These are phyloP conservation scores for Gentiana macrophylla DNA, from an alignment of 257 asterid species.

Conservation along the genomic window DNA sequence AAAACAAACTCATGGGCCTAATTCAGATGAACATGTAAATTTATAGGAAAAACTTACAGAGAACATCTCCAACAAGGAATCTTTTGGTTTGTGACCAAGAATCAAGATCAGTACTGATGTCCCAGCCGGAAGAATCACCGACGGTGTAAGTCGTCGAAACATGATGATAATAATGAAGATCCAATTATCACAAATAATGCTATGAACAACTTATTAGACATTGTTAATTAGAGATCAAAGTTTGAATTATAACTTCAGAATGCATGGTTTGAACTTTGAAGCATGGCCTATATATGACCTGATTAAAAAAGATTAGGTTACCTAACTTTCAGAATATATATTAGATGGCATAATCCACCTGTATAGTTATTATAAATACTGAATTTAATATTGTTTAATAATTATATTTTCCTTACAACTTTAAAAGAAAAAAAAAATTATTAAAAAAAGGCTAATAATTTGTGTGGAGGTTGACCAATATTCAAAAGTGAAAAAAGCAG, in stretches of 20 bases:
- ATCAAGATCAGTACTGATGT: slow-evolving; percentile 71
- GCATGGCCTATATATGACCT: neutral
- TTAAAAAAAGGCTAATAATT: too few relatives aligned
- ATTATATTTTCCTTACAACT: too few relatives aligned
- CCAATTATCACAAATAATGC: slow-evolving; percentile 14
- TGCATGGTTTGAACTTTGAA: neutral
- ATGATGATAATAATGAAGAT: slow-evolving; percentile 12
- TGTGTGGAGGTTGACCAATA: too few relatives aligned
- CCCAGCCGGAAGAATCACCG: slow-evolving; percentile 86
- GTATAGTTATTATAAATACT: neutral
- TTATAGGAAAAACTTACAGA: slow-evolving; percentile 29
- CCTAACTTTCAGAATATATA: slow-evolving; percentile 24
- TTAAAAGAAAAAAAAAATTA: too few relatives aligned
- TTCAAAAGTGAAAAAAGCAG: too few relatives aligned
- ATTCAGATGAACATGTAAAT: too few relatives aligned
- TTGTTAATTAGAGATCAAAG: slow-evolving; percentile 5
- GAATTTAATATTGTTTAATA: too few relatives aligned
- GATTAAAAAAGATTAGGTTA: slow-evolving; percentile 30
- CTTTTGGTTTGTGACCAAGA: slow-evolving; percentile 53
- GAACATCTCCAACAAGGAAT: slow-evolving; percentile 46
- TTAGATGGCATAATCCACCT: neutral
- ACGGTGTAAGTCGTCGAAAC: slow-evolving; percentile 43
- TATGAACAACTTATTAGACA: slow-evolving; percentile 28
- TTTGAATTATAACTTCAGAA: neutral
- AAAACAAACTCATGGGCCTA: too few relatives aligned